phyloP scores from a whole-genome alignment of 352 stramenopile species.

The Phytophthora meadii region DNA sequence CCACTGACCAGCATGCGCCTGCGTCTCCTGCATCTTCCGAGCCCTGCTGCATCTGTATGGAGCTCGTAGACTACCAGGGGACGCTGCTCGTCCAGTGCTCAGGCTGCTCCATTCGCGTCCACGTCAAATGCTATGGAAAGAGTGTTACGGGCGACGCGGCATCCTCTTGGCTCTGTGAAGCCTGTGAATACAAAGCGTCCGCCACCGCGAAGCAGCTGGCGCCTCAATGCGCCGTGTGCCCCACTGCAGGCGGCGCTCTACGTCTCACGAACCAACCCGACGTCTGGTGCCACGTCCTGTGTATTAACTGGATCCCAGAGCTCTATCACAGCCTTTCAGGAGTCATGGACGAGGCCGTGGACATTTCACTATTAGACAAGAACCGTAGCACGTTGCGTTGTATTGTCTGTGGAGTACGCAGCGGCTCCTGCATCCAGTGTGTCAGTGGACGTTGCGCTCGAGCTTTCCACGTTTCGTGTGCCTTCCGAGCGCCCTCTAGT shows the following conservation, averaged over 20 bases:
- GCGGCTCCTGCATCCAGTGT: constrained; percentile 87
- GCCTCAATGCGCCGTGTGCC: constrained; percentile 76
- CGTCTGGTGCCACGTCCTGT: constrained; percentile 87
- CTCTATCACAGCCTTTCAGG: constrained; percentile 74
- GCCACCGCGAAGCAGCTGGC: constrained; percentile 10
- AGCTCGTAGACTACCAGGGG: constrained; percentile 63
- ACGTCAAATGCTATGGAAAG: constrained; percentile 83
- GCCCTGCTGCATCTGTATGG: constrained; percentile 79
- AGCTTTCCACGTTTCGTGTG: constrained; percentile 87
- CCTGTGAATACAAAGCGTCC: constrained; percentile 50
- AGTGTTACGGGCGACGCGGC: constrained; percentile 41
- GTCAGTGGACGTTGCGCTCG: constrained; percentile 82
- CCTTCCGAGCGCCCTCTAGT: constrained; percentile 70
- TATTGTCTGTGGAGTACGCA: constrained; percentile 79
- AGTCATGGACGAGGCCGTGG: constrained; percentile 63
- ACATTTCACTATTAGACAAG: constrained; percentile 69
- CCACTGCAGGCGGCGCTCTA: constrained; percentile 72
- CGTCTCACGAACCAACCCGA: constrained; percentile 63
- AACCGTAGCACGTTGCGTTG: constrained; percentile 81
- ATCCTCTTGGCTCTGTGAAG: constrained; percentile 71
- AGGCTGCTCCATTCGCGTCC: constrained; percentile 69
- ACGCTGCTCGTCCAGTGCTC: constrained; percentile 70
- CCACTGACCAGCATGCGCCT: neutral
- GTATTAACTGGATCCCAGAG: constrained; percentile 89
- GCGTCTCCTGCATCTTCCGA: constrained; percentile 2